These are phyloP conservation scores for Turnera subulata DNA, from an alignment of 345 rosid species.

Conservation along the genomic window DNA sequence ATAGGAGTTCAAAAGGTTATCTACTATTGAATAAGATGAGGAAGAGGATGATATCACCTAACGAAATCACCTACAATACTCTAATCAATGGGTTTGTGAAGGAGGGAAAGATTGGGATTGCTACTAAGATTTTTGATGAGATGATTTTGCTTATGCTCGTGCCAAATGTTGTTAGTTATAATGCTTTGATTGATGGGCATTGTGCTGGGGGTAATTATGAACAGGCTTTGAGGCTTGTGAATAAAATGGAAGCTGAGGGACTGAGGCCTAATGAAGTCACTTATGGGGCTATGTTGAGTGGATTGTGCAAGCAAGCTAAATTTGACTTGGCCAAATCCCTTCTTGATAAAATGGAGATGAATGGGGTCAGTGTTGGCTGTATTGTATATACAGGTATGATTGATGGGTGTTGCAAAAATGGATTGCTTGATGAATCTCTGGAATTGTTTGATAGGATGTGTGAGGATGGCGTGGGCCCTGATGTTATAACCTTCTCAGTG, in stretches of 20 bases:
- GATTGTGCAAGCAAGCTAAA: conserved; percentile 58
- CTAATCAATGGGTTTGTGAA: conserved; percentile 64
- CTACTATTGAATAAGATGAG: conserved; percentile 76
- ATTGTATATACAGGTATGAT: conserved; percentile 63
- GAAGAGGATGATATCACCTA: conserved; percentile 57
- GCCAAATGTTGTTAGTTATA: conserved; percentile 59
- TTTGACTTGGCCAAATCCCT: conserved; percentile 52
- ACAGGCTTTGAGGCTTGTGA: conserved; percentile 60
- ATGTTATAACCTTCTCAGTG: conserved; percentile 68
- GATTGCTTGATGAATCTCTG: conserved; percentile 54
- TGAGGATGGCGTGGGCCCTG: conserved; percentile 55
- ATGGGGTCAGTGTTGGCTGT: conserved; percentile 46
- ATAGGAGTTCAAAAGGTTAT: conserved; percentile 75
- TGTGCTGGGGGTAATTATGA: conserved; percentile 45
- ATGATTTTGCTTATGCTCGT: conserved; percentile 52
- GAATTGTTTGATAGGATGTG: conserved; percentile 52
- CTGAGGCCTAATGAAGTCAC: conserved; percentile 55
- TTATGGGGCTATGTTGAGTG: conserved; percentile 65
- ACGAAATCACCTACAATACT: conserved; percentile 70
- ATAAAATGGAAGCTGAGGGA: conserved; percentile 52
- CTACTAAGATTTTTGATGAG: conserved; percentile 58
- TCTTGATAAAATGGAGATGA: conserved; percentile 62
- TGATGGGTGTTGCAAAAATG: conserved; percentile 70
- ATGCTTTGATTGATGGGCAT: conserved; percentile 63
- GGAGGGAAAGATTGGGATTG: conserved; percentile 64